Conservation (phyloP, 2,329 filamentous ascomycete species). For the Colletotrichum eremochloae region DNA sequence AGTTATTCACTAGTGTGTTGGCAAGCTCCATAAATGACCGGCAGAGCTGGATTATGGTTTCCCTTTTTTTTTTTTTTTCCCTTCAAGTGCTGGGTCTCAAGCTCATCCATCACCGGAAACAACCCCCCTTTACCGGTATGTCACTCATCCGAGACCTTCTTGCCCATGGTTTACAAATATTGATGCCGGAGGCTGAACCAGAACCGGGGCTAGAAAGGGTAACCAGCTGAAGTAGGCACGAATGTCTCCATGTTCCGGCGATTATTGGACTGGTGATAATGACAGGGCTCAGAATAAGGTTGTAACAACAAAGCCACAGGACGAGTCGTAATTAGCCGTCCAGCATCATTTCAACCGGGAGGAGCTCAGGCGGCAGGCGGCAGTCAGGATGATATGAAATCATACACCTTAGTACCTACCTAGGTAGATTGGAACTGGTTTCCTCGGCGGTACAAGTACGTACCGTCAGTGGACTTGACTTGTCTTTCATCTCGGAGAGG, state of each 20-base stretch:
- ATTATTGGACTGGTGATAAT: conserved; percentile 16
- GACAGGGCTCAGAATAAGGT: conserved; percentile 38
- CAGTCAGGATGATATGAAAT: conserved; percentile 12
- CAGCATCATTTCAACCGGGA: conserved; percentile 14
- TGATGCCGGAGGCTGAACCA: conserved; percentile 14
- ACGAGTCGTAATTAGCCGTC: conserved; percentile 28
- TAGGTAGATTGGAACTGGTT: conserved; percentile 1
- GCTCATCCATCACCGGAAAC: conserved; percentile 11
- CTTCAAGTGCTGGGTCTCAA: not conserved
- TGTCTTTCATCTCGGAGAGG: not conserved
- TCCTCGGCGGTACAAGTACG: conserved; percentile 6
- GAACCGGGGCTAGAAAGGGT: conserved; percentile 13
- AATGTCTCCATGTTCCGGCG: conserved; percentile 6
- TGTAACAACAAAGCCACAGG: conserved; percentile 26
- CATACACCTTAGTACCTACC: not conserved
- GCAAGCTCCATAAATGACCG: conserved; percentile 11
- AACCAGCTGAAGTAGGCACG: not conserved
- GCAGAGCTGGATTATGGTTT: conserved; percentile 17
- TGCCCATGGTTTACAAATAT: conserved; percentile 14
- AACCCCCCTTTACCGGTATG: not conserved
- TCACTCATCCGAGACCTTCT: conserved; percentile 2
- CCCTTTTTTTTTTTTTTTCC: not conserved
- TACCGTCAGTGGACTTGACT: not conserved
- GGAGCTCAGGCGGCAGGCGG: not conserved
- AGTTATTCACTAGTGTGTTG: not conserved